phyloP scores from a whole-genome alignment of 192 early-diverging fungal species.

The Phlyctochytrium planicorne region DNA sequence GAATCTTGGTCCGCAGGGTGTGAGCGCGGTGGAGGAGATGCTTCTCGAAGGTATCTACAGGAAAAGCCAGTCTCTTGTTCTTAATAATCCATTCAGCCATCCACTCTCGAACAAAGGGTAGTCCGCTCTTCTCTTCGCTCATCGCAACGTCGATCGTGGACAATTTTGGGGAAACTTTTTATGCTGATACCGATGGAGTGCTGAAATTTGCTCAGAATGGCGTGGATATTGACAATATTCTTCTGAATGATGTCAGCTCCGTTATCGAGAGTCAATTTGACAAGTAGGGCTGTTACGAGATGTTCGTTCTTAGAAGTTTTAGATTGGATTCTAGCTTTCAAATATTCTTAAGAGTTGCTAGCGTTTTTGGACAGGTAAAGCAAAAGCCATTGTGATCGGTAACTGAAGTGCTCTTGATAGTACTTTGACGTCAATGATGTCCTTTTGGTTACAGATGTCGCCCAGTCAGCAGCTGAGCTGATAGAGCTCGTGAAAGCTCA shows the following conservation, averaged over 20 bases:
- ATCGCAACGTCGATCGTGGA: not conserved
- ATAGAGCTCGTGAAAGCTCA: not conserved
- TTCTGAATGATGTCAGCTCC: not conserved
- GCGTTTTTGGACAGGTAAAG: not conserved
- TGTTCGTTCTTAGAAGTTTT: not conserved
- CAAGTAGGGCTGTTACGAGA: not conserved
- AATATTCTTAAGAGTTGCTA: not conserved
- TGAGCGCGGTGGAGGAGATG: not conserved
- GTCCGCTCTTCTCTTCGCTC: not conserved
- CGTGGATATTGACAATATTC: not conserved
- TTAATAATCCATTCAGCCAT: not conserved
- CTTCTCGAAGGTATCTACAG: not conserved
- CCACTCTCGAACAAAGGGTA: not conserved
- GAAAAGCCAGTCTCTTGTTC: not conserved
- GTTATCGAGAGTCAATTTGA: not conserved
- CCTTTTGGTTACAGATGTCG: not conserved
- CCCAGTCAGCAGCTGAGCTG: not conserved
- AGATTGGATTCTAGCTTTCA: not conserved
- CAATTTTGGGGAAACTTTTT: not conserved
- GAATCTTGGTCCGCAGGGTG: not conserved
- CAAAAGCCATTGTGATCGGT: not conserved
- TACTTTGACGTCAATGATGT: not conserved
- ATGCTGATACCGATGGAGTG: not conserved
- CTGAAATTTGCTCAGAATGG: not conserved
- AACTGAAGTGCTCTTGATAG: not conserved